These are phyloP conservation scores for Dactylonectria macrodidyma DNA, from an alignment of 2,329 filamentous ascomycete genomes.

Conservation along the genomic window DNA sequence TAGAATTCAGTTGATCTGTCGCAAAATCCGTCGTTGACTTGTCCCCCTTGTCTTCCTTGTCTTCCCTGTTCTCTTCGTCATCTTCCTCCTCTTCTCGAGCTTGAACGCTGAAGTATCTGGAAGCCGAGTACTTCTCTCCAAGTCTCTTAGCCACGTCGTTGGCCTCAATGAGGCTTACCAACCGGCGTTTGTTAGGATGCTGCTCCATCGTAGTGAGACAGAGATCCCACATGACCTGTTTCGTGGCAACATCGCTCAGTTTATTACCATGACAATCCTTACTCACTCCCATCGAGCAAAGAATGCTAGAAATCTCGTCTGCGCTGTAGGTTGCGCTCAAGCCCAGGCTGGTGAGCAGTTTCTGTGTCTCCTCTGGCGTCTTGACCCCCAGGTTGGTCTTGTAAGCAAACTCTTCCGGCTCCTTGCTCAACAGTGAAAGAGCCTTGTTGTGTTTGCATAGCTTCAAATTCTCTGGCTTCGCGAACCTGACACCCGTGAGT, in stretches of 20 bases:
- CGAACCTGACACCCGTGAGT: slow-evolving; percentile 59
- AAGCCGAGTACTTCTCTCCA: slow-evolving; percentile 62
- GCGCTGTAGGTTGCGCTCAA: slow-evolving; percentile 50
- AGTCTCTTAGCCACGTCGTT: slow-evolving; percentile 72
- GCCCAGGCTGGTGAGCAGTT: slow-evolving; percentile 42
- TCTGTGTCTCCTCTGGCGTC: slow-evolving; percentile 36
- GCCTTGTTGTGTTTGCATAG: slow-evolving; percentile 15
- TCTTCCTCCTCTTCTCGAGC: slow-evolving; percentile 47
- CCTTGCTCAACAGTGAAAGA: slow-evolving; percentile 15
- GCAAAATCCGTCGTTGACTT: slow-evolving; percentile 51
- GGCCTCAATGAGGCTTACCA: slow-evolving; percentile 70
- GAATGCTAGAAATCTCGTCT: slow-evolving; percentile 45
- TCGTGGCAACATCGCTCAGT: slow-evolving; percentile 25
- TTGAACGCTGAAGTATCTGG: slow-evolving; percentile 55
- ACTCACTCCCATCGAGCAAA: slow-evolving; percentile 45
- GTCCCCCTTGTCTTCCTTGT: slow-evolving; percentile 43
- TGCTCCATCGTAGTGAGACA: slow-evolving; percentile 51
- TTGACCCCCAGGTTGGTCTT: slow-evolving; percentile 31
- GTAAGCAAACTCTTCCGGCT: slow-evolving; percentile 32
- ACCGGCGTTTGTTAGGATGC: slow-evolving; percentile 58
- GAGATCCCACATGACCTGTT: slow-evolving; percentile 53
- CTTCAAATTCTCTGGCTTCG: slow-evolving; percentile 34
- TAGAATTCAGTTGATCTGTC: slow-evolving; percentile 38
- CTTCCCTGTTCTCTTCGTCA: slow-evolving; percentile 44
- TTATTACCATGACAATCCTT: slow-evolving; percentile 29